These are phyloP conservation scores for Lagenaria siceraria DNA, from an alignment of 306 rosid species.

Conservation along the genomic window DNA sequence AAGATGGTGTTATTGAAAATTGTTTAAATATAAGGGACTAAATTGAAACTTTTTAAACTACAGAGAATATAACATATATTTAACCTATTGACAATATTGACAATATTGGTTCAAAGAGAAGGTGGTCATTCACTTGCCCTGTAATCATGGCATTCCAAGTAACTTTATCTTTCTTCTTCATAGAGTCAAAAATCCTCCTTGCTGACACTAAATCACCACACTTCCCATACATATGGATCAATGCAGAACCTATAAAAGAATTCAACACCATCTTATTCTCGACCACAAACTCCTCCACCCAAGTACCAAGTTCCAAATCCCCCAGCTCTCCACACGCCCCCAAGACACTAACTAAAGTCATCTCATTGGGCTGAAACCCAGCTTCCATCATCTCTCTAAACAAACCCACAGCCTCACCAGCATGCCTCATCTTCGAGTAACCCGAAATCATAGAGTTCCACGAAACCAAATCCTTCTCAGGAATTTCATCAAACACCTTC, in stretches of 20 bases:
- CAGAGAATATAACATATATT: neutral
- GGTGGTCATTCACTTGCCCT: conserved; percentile 35
- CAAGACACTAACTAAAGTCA: conserved; percentile 64
- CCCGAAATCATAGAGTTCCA: conserved; percentile 88
- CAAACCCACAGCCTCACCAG: conserved; percentile 48
- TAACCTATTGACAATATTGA: neutral
- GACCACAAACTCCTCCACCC: conserved; percentile 62
- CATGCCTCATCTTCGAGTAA: conserved; percentile 51
- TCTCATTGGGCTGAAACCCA: conserved; percentile 61
- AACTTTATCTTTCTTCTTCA: conserved; percentile 44
- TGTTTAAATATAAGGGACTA: neutral
- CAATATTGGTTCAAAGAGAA: neutral
- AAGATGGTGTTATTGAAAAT: neutral
- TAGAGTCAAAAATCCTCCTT: conserved; percentile 53
- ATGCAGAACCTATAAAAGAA: conserved; percentile 62
- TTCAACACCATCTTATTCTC: conserved; percentile 35
- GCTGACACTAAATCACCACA: conserved; percentile 70
- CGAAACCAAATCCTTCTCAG: conserved; percentile 51
- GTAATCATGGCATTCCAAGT: conserved; percentile 89
- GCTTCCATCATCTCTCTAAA: conserved; percentile 45
- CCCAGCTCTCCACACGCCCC: conserved; percentile 82
- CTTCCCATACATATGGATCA: conserved; percentile 67
- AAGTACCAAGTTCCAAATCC: conserved; percentile 50
- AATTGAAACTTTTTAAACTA: neutral
- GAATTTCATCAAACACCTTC: conserved; percentile 71